Evolutionary conservation across 2,329 filamentous ascomycete species (phyloP), one percentile per base, ranked within the genome.

Genomic region (Colletotrichum spaethianum): DNA sequence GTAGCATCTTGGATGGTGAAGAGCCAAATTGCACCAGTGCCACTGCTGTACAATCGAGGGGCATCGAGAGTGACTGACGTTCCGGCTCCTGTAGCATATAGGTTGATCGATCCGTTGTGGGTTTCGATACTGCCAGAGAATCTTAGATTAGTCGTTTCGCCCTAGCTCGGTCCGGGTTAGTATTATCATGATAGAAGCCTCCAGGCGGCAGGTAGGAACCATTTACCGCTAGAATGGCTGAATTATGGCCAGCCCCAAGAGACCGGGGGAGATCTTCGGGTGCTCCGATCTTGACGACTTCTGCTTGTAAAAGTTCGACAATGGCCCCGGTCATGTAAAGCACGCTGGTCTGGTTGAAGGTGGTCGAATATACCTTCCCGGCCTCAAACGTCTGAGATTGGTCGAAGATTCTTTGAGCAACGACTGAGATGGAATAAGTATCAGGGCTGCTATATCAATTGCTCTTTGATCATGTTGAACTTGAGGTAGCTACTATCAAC

Each of bases 31-130:
- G 64, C 53, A 18, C 64, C 64, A 6, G 64, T 55, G 4, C 64
- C 64, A 46, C 52, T 66, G 23, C 64, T 53, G 26, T 67, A 67
- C 42, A 67, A 5, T 33, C 56, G 64, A 16, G 64, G 46, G 12
- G 55, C 44, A 26, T 60, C 26, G 2, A 67, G 33, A 36, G 33
- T 38, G 64, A 20, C 56, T 2, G 20, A 42, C 1, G 64, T 67
- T 26, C 55, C 64, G 31, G 33, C 7, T 23, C 64, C 64, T 18
- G 44, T 50, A 33, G 46, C 42, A n/a, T 62, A 67, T 1, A 67
- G 18, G 3, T 67, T 67, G 5, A 62, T 61, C 18, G 64, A 59
- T 8, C 64, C 64, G 26, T 67, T 67, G 28, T 67, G 64, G 16
- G 55, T 60, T 60, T 67, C 64, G 18, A 61, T 65, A 11, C 61